Conservation (phyloP, 2,329 filamentous ascomycete genomes). For the Sarocladium brachiariae region DNA sequence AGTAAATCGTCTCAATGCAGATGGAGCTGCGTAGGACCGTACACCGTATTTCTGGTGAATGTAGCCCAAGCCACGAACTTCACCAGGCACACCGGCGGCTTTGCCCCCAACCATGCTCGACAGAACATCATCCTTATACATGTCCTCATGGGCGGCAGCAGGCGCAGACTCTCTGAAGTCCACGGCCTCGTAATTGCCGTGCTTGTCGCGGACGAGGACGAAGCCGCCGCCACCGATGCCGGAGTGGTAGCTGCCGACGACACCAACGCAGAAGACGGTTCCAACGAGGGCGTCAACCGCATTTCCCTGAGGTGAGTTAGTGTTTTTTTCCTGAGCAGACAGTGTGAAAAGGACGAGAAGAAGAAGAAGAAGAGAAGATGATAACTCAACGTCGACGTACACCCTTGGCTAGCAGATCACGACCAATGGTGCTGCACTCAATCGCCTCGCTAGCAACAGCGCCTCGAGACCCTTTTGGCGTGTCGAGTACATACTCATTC, state of each 20-base stretch:
- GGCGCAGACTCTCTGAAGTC: slow-evolving; percentile 90
- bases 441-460: slow-evolving; percentile 65
- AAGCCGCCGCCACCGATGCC: slow-evolving; percentile 91
- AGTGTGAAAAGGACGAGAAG: too few relatives aligned
- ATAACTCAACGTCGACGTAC: too few relatives aligned
- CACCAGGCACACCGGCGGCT: slow-evolving; percentile 64
- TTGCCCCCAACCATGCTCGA: slow-evolving; percentile 67
- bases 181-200: slow-evolving; percentile 76
- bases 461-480: slow-evolving; percentile 31
- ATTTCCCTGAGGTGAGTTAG: slow-evolving; percentile 48
- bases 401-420: slow-evolving; percentile 49
- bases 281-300: slow-evolving; percentile 71
- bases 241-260: slow-evolving; percentile 69
- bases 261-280: slow-evolving; percentile 68
- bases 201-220: slow-evolving; percentile 65
- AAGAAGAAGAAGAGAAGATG: too few relatives aligned
- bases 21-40: slow-evolving; percentile 16
- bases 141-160: slow-evolving; percentile 71
- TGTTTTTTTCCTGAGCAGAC: too few relatives aligned
- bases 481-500: background rate
- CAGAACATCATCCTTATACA: slow-evolving; percentile 67
- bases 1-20: background rate
- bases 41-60: slow-evolving; percentile 67
- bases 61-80: slow-evolving; percentile 72
- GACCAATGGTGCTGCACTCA: slow-evolving; percentile 64